Evolutionary conservation across 1,284 basidiomycete species (phyloP).

Genomic region (Pterula multifida): DNA sequence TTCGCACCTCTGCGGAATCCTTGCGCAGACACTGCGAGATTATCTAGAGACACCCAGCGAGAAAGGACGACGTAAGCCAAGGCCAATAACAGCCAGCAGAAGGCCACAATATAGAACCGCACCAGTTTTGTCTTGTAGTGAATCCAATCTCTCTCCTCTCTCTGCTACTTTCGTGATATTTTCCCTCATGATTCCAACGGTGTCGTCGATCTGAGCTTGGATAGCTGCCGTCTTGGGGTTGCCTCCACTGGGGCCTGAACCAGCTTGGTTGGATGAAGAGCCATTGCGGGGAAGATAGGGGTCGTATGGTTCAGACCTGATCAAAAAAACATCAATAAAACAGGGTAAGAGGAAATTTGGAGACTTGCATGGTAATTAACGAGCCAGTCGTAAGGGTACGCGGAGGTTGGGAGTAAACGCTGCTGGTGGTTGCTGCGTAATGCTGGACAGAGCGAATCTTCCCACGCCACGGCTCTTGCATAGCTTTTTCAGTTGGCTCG

Average conservation of each 20-base stretch:
- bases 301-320: slow-evolving; percentile 89
- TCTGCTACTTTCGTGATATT: slow-evolving; percentile 96
- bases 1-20: slow-evolving; percentile 97
- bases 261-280: slow-evolving; percentile 45
- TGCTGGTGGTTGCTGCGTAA: slow-evolving; percentile 2
- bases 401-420: background rate
- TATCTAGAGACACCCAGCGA: slow-evolving; percentile 46
- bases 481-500: no score
- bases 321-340: background rate
- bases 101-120: slow-evolving; percentile 19
- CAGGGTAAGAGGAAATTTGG: background rate
- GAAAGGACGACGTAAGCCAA: slow-evolving; percentile 3
- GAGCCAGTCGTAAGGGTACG: slow-evolving; percentile 1
- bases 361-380: slow-evolving; percentile 1
- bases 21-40: slow-evolving; percentile 96
- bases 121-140: slow-evolving; percentile 97
- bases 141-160: slow-evolving; percentile 88
- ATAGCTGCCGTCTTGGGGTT: slow-evolving; percentile 87
- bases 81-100: slow-evolving; percentile 3
- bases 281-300: slow-evolving; percentile 85
- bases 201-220: slow-evolving; percentile 90
- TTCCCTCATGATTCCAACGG: slow-evolving; percentile 94
- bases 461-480: background rate
- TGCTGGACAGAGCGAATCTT: background rate
- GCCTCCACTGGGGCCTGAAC: slow-evolving; percentile 31